Evolutionary conservation across 805 yeast species (phyloP).

Genomic region (Candida maltosa): DNA sequence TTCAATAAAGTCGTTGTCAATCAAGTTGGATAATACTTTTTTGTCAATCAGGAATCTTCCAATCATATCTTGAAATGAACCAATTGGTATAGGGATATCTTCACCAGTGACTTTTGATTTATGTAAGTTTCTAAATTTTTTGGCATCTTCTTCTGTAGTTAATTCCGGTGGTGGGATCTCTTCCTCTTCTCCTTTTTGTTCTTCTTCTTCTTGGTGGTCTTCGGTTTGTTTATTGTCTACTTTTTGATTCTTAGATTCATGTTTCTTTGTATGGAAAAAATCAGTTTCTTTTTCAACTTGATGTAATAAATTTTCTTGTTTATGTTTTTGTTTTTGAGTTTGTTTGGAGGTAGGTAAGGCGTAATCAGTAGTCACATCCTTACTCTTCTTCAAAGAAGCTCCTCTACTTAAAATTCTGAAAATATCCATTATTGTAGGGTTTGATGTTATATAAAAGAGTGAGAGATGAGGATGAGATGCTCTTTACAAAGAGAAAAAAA

Average conservation of each 20-base stretch:
- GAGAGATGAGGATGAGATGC: too few species aligned
- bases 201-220: slow-evolving; percentile 20
- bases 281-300: slow-evolving; percentile 74
- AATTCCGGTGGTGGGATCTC: slow-evolving; percentile 44
- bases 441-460: background rate
- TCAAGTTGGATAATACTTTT: slow-evolving; percentile 57
- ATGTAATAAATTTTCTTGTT: slow-evolving; percentile 37
- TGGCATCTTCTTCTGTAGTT: slow-evolving; percentile 56
- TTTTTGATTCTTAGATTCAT: slow-evolving; percentile 13
- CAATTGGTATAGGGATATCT: slow-evolving; percentile 88
- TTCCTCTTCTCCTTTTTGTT: slow-evolving; percentile 26
- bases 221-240: too few species aligned
- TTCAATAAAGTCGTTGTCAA: slow-evolving; percentile 67
- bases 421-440: slow-evolving; percentile 65
- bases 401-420: slow-evolving; percentile 84
- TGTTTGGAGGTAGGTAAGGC: slow-evolving; percentile 25
- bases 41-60: slow-evolving; percentile 64
- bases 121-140: slow-evolving; percentile 53
- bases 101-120: slow-evolving; percentile 74
- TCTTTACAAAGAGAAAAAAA: background rate
- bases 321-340: slow-evolving; percentile 22
- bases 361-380: slow-evolving; percentile 41
- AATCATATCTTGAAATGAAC: slow-evolving; percentile 79
- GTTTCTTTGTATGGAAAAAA: slow-evolving; percentile 67
- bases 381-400: slow-evolving; percentile 67